Base-by-base conservation (phyloP, 2,329 filamentous ascomycete species). In the Phialocephala subalpina region DNA sequence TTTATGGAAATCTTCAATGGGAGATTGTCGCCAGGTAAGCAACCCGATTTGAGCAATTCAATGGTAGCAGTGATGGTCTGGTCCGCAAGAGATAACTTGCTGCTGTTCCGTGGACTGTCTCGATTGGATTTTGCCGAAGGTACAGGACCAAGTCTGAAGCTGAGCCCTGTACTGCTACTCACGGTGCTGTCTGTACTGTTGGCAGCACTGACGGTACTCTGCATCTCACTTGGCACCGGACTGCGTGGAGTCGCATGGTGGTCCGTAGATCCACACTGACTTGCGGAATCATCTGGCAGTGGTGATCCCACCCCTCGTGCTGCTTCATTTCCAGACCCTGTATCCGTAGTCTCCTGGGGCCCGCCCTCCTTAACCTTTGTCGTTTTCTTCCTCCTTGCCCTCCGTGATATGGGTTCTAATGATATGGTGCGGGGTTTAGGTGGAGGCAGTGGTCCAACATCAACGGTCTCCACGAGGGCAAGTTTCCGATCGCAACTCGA, bases 21-120 rank as follows among this genome's bases (percentile, higher is more conserved):
- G 52, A 98, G 83, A 27, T 87, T 87, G 73, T 98, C 96, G 18
- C 96, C 96, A 0, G 94, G 90, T 16, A 98, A 82, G 75, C 91
- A 97, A 20, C 94, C 96, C 14, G 92, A 91, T 75, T 91, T 92
- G 36, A 92, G 82, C 25, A 97, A 82, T 76, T 97, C 93, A 61
- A 97, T 89, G 0, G 90, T 95, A 1, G 94, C 92, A 1, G 91
- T 97, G 63, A 97, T 97, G 14, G 90, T 95, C 71, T 91, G 91
- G 70, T 91, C 89, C 45, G 87, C 83, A n/a, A 86, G 79, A 1
- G 83, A 86, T 7, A 81, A 78, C 59, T 81, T 84, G 72, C 78
- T 86, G 67, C 81, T 83, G 67, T 78, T 83, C 45, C 76, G 77
- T 55, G 84, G 84, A 65, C 84, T 85, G 66, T 84, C 81, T 66